Evolutionary conservation across 2,329 filamentous ascomycete genomes (phyloP).

Genomic region (Scorias spongiosa): DNA sequence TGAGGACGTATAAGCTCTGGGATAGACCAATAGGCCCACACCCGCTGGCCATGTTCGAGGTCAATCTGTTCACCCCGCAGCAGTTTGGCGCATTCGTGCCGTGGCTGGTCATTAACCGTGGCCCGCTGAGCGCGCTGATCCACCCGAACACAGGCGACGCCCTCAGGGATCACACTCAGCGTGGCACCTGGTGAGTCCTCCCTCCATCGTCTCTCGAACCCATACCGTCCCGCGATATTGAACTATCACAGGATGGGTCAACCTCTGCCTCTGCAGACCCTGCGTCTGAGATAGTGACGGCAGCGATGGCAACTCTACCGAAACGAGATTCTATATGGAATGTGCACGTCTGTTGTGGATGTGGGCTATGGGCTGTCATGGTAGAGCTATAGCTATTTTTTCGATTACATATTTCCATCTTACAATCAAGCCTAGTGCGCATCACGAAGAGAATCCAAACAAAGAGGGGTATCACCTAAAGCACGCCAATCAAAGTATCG

Average conservation of each 20-base stretch:
- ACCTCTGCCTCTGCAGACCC: constrained; percentile 44
- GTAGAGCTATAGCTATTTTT: no score
- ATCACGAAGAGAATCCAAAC: no score
- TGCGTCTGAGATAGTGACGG: constrained; percentile 28
- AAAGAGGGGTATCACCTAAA: no score
- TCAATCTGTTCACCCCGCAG: constrained; percentile 67
- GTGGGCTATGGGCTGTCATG: no score
- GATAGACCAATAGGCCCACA: constrained; percentile 69
- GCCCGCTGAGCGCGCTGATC: constrained; percentile 61
- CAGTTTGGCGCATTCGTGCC: constrained; percentile 82
- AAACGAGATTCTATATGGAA: no score
- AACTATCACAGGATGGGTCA: constrained; percentile 40
- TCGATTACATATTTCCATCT: no score
- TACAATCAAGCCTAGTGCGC: no score
- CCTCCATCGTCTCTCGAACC: neutral
- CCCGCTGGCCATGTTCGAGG: constrained; percentile 78
- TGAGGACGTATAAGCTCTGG: constrained; percentile 67
- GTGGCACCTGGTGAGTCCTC: constrained; percentile 46
- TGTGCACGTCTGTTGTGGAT: no score
- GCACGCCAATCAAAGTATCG: no score
- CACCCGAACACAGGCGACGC: constrained; percentile 68
- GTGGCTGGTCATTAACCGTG: constrained; percentile 71
- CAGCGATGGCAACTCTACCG: neutral
- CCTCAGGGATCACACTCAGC: constrained; percentile 47
- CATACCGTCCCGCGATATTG: neutral